Evolutionary conservation across 2,329 filamentous ascomycete species (phyloP), one percentile per base, ranked within the genome.

Genomic region (Colletotrichum costaricense): DNA sequence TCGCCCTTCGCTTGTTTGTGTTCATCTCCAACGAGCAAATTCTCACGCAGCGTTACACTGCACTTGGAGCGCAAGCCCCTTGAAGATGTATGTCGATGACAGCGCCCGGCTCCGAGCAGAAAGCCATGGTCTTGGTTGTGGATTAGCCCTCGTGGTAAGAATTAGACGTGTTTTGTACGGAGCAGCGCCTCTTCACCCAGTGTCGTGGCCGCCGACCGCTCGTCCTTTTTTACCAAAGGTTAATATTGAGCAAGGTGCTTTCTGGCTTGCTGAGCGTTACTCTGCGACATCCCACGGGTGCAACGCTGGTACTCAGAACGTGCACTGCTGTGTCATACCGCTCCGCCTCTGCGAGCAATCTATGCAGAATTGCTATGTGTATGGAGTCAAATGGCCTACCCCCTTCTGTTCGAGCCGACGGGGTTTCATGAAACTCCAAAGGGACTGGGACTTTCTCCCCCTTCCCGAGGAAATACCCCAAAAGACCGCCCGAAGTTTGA

Each of bases 1-100:
- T 49, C 55, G 58, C 38, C 54, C 22, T 35, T 58, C 28, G 65
- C 66, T 35, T 38, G 35, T 42, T 60, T 35, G 66, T 67, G 60
- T 60, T 63, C 65, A 54, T 64, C 65, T 63, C 59, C 38, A 46
- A 64, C 65, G 33, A 63, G 55, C 55, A 58, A 33, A 55, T 24
- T 55, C 42, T 64, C 55, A 42, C 60, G 49, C 70, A 69, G 69
- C 59, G 69, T 69, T 24, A 46, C 66, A 72, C 69, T 46, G 66
- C 54, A 46, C 56, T 60, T 49, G 38, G 66, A 35, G 49, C 38
- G 69, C 69, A 33, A 42, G 59, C 69, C 70, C 70, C 54, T 69
- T 54, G 55, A 59, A 57, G 52, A 64, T 42, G 70, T 69, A 64
- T 42, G 70, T 72, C 66, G 64, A 72, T 64, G 66, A 60, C 38